Percentiles rank a stretch among this genome's conserved stretches.
phyloP scores from a whole-genome alignment of 2,329 filamentous ascomycete genomes.

The Pyrenochaeta sp. region DNA sequence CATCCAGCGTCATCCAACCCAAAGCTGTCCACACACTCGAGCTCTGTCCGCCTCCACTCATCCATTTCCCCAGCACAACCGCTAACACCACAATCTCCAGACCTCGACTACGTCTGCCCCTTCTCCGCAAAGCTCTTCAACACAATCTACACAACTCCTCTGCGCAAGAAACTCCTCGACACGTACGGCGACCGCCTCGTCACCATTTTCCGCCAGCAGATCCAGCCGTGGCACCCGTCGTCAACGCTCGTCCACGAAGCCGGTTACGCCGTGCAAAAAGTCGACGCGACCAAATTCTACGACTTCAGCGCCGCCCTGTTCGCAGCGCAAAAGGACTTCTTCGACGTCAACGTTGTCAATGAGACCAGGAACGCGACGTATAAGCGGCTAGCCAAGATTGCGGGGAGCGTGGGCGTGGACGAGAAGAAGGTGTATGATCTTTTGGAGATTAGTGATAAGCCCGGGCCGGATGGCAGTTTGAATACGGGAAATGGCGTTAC shows the following conservation, averaged over 20 bases:
- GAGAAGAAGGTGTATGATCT: slow-evolving; percentile 73
- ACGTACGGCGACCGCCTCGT: slow-evolving; percentile 68
- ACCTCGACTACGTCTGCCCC: slow-evolving; percentile 92
- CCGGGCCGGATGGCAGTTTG: slow-evolving; percentile 69
- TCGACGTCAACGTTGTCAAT: slow-evolving; percentile 83
- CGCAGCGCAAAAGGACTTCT: slow-evolving; percentile 75
- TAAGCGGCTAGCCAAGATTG: slow-evolving; percentile 77
- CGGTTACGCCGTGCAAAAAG: slow-evolving; percentile 76
- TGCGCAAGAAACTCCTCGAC: slow-evolving; percentile 72
- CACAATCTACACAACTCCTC: slow-evolving; percentile 68
- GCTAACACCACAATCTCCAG: slow-evolving; percentile 40
- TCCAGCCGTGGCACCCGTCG: slow-evolving; percentile 94
- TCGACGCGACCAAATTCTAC: slow-evolving; percentile 79
- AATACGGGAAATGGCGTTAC: slow-evolving; percentile 86
- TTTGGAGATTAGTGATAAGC: slow-evolving; percentile 73
- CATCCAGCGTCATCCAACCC: slow-evolving; percentile 49
- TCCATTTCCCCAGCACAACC: neutral
- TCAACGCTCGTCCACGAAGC: slow-evolving; percentile 77
- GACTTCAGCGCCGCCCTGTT: slow-evolving; percentile 76
- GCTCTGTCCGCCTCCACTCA: slow-evolving; percentile 52
- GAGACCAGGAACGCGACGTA: slow-evolving; percentile 89
- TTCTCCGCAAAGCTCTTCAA: slow-evolving; percentile 78
- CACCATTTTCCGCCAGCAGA: slow-evolving; percentile 87
- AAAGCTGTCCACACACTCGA: slow-evolving; percentile 61
- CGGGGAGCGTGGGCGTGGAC: slow-evolving; percentile 71